Base-by-base conservation (phyloP, 441 rosid species). In the Euphorbia neoarborescens region DNA sequence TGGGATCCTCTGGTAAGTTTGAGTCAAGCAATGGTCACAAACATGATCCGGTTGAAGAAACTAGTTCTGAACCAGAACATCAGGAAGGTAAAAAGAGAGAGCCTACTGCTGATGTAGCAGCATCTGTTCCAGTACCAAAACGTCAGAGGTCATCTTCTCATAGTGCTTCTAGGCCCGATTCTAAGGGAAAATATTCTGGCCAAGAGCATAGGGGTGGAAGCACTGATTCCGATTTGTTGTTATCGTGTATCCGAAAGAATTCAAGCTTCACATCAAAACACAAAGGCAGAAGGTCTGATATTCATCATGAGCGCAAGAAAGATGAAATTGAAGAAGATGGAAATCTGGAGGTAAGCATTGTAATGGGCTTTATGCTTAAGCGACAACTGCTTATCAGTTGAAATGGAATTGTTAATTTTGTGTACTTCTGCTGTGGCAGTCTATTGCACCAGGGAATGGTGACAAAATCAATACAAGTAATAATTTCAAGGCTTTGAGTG, bases 1-100 rank as follows among this genome's bases (percentile, higher is more conserved):
- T 85, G 70, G 87, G 73, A 74, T 65, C 63, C 71, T 50, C 90
- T 73, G 80, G 79, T 72, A 90, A 84, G 78, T 88, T 87, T 78
- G 96, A 88, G 70, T 81, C 96, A 62, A 89, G 88, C 78, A 96
- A 96, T 78, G 98, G 98, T 71, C 94, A 86, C 77, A 84, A 79
- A 62, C 85, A 81, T 76, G 76, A 73, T 75, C 82, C 82, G n/a
- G 77, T 66, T 24, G 82, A 76, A 84, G 78, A 73, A 77, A 66
- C 61, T 70, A 86, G 84, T 74, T 69, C 80, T 62, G 82, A 75
- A 25, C 65, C 42, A 66, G 83, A 76, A 69, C 84, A 85, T 80
- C 80, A 81, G 78, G 85, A 82, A 46, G 83, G 73, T 79, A 80
- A 80, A 70, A 92, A 89, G 76, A 82, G 88, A 81, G 85, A 84